Percentiles rank a stretch among this genome's conserved stretches.
Evolutionary conservation across 2,329 filamentous ascomycete species (phyloP).

Genomic region (Penicillium vulpinum): DNA sequence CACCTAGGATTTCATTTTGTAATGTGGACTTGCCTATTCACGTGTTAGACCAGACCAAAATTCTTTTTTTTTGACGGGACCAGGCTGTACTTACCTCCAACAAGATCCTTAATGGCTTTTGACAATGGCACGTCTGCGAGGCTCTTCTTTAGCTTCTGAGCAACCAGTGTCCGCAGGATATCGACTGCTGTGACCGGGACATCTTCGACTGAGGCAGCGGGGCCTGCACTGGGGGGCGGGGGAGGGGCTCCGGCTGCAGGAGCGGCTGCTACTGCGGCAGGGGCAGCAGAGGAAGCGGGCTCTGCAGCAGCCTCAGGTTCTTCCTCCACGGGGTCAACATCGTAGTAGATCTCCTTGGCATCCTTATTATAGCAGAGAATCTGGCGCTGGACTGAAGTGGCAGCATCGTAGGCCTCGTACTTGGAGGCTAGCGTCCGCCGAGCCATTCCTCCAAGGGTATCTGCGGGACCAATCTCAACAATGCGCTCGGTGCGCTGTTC

Average conservation of each 20-base stretch:
- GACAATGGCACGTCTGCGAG: slow-evolving; percentile 82
- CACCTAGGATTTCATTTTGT: slow-evolving; percentile 97
- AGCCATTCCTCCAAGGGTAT: slow-evolving; percentile 96
- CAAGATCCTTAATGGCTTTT: slow-evolving; percentile 98
- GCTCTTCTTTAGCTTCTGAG: slow-evolving; percentile 97
- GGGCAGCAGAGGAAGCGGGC: slow-evolving; percentile 37
- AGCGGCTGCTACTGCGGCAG: slow-evolving; percentile 46
- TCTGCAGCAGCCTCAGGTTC: slow-evolving; percentile 64
- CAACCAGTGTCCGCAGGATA: slow-evolving; percentile 83
- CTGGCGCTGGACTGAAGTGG: slow-evolving; percentile 92
- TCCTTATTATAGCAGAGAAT: slow-evolving; percentile 99
- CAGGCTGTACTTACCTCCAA: slow-evolving; percentile 70
- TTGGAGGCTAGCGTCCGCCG: slow-evolving; percentile 93
- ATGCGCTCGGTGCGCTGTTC: slow-evolving; percentile 96
- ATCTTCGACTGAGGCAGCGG: slow-evolving; percentile 83
- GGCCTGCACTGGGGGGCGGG: slow-evolving; percentile 71
- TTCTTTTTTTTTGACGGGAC: not conserved
- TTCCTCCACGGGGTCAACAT: slow-evolving; percentile 91
- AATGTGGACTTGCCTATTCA: slow-evolving; percentile 87
- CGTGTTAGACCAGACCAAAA: not conserved
- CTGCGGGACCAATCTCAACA: slow-evolving; percentile 94
- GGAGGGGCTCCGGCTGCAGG: slow-evolving; percentile 56
- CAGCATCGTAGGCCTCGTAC: slow-evolving; percentile 98
- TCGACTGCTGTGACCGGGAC: slow-evolving; percentile 85
- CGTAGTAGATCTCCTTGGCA: slow-evolving; percentile 98